These are phyloP conservation scores for Hydnomerulius pinastri DNA, from an alignment of 768 basidiomycete genomes.

Conservation along the genomic window DNA sequence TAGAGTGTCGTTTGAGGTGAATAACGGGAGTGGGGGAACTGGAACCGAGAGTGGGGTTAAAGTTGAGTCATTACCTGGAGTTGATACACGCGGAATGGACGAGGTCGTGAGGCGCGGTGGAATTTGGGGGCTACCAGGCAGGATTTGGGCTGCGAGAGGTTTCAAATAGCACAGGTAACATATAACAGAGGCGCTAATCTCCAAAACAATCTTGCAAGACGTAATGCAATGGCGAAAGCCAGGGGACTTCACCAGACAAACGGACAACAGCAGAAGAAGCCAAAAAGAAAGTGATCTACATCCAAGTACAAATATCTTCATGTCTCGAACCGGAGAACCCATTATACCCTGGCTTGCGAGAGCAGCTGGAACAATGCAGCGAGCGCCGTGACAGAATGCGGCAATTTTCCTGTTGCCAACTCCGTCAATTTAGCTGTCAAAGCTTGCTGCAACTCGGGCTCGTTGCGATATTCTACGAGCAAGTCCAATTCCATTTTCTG, in stretches of 20 bases:
- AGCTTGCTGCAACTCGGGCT: constrained; percentile 14
- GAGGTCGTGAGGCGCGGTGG: constrained; percentile 76
- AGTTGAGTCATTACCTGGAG: constrained; percentile 36
- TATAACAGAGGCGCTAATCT: too few relatives aligned
- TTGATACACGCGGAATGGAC: constrained; percentile 59
- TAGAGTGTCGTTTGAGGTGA: constrained; percentile 53
- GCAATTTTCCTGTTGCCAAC: neutral
- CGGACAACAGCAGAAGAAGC: too few relatives aligned
- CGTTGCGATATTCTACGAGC: constrained; percentile 9
- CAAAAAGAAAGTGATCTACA: too few relatives aligned
- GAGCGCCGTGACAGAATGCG: neutral
- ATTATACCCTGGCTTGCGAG: too few relatives aligned
- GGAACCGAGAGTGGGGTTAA: constrained; percentile 24
- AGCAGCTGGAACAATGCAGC: neutral
- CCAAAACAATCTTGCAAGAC: too few relatives aligned
- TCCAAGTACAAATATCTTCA: too few relatives aligned
- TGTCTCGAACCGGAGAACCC: too few relatives aligned
- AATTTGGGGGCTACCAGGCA: constrained; percentile 64
- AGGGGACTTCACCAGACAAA: neutral
- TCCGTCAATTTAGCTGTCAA: constrained; percentile 1
- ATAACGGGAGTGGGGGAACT: constrained; percentile 9
- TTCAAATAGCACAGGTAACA: constrained; percentile 10
- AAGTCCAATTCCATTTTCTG: constrained; percentile 16
- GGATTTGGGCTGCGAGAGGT: constrained; percentile 48
- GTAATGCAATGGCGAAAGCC: neutral